Evolutionary conservation across 2,329 filamentous ascomycete genomes (phyloP), one percentile per base, ranked within the genome.

Genomic region (Microdochium trichocladiopsis): DNA sequence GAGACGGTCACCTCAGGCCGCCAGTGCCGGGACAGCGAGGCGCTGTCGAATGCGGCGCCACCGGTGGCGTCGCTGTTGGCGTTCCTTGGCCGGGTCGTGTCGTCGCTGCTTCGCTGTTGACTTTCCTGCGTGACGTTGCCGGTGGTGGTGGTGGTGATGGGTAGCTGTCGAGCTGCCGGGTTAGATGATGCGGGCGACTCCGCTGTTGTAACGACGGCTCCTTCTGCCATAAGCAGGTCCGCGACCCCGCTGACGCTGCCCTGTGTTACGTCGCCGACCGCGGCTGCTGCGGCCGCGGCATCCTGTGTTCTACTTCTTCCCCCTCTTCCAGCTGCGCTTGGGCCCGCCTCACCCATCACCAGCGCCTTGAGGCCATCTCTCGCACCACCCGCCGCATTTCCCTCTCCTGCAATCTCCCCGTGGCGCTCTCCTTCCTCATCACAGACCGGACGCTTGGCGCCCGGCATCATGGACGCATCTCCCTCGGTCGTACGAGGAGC

Each of bases 1-100:
- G 82, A 78, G 3, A 88, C 77, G 8, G 79, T 83, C 50, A 84
- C 72, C 16, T 70, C 60, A 0, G 78, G 75, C 50, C 78, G 71
- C n/a, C n/a, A n/a, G 12, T 69, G 67, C 2, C 72, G 71, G 3
- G 83, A 79, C 14, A 90, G 67, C 1, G 71, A 56, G 24, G 80
- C 75, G 51, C 71, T 66, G 54, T 78, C 70, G 56, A 75, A 78
- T 11, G 57, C 59, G 16, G 60, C 58, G 2, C 69, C 70, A 8
- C 69, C 71, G 31, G 62, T 69, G 8, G 63, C 60, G 52, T 72
- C 69, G 31, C 64, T 62, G 53, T 74, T 67, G 41, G 66, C 3
- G 21, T 5, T 9, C 5, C 33, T 8, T 8, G 12, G 12, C 14
- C 12, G 41, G 16, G n/a, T 22, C 22, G 16, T 23, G 14, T 31